Conservation (phyloP, 2,329 filamentous ascomycete species). For the Nemania sp. region DNA sequence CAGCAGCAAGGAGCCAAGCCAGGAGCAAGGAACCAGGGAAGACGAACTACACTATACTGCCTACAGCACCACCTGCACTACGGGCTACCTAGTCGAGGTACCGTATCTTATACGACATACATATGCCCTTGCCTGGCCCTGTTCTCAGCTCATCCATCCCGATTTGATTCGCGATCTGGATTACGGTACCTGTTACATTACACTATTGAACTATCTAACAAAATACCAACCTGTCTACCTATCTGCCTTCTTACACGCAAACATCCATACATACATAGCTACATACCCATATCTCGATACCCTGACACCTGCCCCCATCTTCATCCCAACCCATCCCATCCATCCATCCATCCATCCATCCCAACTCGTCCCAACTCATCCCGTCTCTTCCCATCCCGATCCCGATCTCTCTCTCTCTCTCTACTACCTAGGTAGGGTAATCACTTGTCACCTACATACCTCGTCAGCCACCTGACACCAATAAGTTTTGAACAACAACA, state of each 20-base stretch:
- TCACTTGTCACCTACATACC: no score
- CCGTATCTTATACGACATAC: slow-evolving; percentile 16
- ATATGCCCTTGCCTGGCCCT: slow-evolving; percentile 23
- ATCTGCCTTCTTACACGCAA: neutral
- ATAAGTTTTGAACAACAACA: no score
- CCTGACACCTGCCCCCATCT: neutral
- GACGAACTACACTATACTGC: slow-evolving; percentile 9
- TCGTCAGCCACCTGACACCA: no score
- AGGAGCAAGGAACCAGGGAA: slow-evolving; percentile 16
- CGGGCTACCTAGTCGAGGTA: neutral
- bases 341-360: slow-evolving; percentile 9
- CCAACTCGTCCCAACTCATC: slow-evolving; percentile 2
- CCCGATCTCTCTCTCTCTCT: neutral
- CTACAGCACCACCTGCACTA: neutral
- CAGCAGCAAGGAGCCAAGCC: slow-evolving; percentile 17
- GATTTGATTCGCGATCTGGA: slow-evolving; percentile 22
- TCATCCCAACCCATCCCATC: slow-evolving; percentile 4
- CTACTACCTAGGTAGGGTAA: neutral
- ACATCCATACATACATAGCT: neutral
- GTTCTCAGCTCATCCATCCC: slow-evolving; percentile 24
- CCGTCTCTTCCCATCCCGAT: slow-evolving; percentile 8
- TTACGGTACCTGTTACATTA: slow-evolving; percentile 1
- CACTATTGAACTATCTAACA: neutral
- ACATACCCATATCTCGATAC: slow-evolving; percentile 15
- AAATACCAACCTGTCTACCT: neutral